Base-by-base conservation (phyloP, 345 rosid species). In the Pistacia atlantica region DNA sequence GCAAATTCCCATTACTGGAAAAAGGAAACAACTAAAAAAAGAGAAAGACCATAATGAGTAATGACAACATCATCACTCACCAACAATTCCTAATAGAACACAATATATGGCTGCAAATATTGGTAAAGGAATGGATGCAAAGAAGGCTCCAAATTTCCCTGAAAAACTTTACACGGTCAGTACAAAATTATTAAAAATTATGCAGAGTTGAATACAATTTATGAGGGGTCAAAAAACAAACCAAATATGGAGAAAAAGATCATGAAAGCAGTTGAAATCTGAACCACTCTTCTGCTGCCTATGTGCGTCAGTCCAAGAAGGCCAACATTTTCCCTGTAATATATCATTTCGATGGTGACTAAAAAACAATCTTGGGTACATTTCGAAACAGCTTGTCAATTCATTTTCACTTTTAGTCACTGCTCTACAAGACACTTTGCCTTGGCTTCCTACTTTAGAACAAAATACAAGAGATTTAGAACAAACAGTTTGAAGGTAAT, bases 61-160 rank as follows among this genome's bases (percentile, higher is more conserved):
- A 45, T 16, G 59, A 14, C 0, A 4, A 52, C 1, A 56, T 28
- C 31, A 73, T 37, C 20, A 89, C 99, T 82, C 76, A 96, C 99
- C 93, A 65, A 96, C 99, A 61, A 93, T 86, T 78, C 98, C 99
- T 75, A 93, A 86, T 75, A 96, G 74, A 75, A 96, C 80, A 71
- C 99, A 96, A 85, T 96, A 93, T 79, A 90, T 87, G 72, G 97
- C 98, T 48, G 82, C 99, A 83, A 96, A 96, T 78, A 96, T 90
- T 20, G 99, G 94, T 70, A 89, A 83, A 20, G 99, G 99, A 79
- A 96, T 96, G 38, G 99, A 96, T 2, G 99, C 99, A 81, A 96
- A 96, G 75, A 96, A 90, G 63, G 97, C 99, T 9, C 99, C 99
- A 65, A 96, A 96, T 64, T 93, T 96, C 74, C 99, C 99, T 93